phyloP scores from a whole-genome alignment of 768 basidiomycete genomes.

The Tricholomella constricta region DNA sequence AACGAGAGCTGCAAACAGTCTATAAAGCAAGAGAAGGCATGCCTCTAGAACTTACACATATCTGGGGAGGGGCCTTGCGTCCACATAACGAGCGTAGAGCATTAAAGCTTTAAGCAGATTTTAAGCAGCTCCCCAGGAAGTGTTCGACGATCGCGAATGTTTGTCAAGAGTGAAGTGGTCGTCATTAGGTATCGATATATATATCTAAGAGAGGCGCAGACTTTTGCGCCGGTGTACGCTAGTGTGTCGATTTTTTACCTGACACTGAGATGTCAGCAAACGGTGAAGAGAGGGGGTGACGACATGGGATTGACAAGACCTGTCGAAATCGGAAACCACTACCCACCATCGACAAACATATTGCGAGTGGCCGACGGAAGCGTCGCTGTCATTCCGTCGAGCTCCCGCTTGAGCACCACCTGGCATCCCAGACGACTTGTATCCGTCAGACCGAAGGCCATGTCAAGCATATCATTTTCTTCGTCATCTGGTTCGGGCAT shows the following conservation, averaged over 20 bases:
- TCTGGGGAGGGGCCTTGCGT: no score
- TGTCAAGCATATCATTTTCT: conserved; percentile 98
- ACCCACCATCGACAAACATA: conserved; percentile 93
- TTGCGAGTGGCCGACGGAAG: conserved; percentile 93
- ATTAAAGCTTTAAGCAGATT: no score
- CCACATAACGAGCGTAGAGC: no score
- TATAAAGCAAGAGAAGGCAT: no score
- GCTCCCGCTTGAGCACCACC: conserved; percentile 71
- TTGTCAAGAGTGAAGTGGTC: not conserved
- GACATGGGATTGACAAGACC: not conserved
- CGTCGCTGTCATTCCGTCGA: conserved; percentile 84
- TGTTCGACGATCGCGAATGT: not conserved
- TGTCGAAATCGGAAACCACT: no score
- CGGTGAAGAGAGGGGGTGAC: not conserved
- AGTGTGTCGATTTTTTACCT: conserved; percentile 9
- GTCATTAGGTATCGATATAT: conserved; percentile 1
- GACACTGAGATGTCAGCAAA: not conserved
- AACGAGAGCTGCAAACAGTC: no score
- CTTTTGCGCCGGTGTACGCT: not conserved
- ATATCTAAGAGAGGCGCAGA: not conserved
- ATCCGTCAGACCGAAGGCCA: conserved; percentile 96
- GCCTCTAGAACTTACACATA: no score
- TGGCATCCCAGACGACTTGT: conserved; percentile 85
- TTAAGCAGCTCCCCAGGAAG: no score
- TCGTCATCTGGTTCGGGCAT: conserved; percentile 95